A percentile compares a stretch with the other conserved stretches of the same genome.
phyloP scores from a whole-genome alignment of 768 basidiomycete genomes.

The Chiua virens region DNA sequence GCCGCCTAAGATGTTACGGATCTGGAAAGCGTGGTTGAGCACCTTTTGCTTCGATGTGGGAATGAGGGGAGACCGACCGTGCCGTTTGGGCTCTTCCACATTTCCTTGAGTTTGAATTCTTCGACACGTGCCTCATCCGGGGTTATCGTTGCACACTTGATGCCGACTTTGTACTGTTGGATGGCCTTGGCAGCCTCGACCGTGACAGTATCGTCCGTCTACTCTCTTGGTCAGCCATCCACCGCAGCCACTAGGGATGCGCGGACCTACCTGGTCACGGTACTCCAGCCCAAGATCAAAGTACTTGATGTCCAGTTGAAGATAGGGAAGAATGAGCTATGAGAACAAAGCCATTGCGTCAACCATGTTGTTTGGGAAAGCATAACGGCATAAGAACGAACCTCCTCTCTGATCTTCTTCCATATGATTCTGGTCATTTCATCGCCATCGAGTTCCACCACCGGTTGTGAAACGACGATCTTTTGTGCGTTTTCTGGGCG shows the following conservation, averaged over 20 bases:
- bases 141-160: slow-evolving; percentile 99
- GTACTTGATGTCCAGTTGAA: slow-evolving; percentile 97
- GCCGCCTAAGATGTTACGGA: slow-evolving; percentile 96
- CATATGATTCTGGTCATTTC: slow-evolving; percentile 99
- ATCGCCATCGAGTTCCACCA: slow-evolving; percentile 95
- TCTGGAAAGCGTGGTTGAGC: slow-evolving; percentile 42
- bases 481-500: slow-evolving; percentile 39
- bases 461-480: slow-evolving; percentile 83
- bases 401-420: slow-evolving; percentile 97
- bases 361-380: background rate
- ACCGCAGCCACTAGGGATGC: background rate
- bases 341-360: background rate
- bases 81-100: slow-evolving; percentile 98
- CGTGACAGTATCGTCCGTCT: slow-evolving; percentile 95
- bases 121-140: slow-evolving; percentile 95
- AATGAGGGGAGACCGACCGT: slow-evolving; percentile 53
- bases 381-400: slow-evolving; percentile 33
- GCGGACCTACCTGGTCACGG: slow-evolving; percentile 69
- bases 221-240: background rate
- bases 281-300: slow-evolving; percentile 95
- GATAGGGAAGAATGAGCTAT: slow-evolving; percentile 92
- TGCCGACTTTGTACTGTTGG: slow-evolving; percentile 90
- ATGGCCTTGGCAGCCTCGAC: slow-evolving; percentile 94
- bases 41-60: background rate
- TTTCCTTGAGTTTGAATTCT: slow-evolving; percentile 97